These are phyloP conservation scores for Penicillium sp. DNA, from an alignment of 2,329 filamentous ascomycete species.

Conservation along the genomic window DNA sequence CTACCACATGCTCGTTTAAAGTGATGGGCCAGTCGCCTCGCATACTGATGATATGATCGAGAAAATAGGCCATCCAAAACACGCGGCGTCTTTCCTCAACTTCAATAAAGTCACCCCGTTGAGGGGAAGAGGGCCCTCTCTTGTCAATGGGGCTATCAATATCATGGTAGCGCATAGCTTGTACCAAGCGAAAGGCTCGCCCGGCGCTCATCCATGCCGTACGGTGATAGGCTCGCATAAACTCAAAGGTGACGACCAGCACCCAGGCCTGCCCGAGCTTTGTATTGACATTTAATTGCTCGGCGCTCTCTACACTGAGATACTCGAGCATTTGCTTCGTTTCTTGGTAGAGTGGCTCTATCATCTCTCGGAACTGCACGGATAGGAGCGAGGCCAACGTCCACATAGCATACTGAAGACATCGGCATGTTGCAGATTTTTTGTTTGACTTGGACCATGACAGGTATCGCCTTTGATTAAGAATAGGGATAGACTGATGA, in stretches of 20 bases:
- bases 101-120: conserved; percentile 19
- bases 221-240: conserved; percentile 25
- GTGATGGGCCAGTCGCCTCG: conserved; percentile 31
- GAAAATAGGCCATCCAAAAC: conserved; percentile 41
- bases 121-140: background rate
- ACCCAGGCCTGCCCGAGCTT: conserved; percentile 18
- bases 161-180: conserved; percentile 33
- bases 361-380: conserved; percentile 6
- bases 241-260: conserved; percentile 14
- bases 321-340: conserved; percentile 14
- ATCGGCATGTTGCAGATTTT: conserved; percentile 4
- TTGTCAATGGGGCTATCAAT: conserved; percentile 23
- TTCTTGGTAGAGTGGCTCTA: conserved; percentile 12
- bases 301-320: conserved; percentile 1
- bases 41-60: conserved; percentile 36
- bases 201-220: conserved; percentile 36
- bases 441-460: conserved; percentile 11
- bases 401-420: conserved; percentile 25
- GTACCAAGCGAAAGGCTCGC: conserved; percentile 34
- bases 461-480: conserved; percentile 20
- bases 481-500: conserved; percentile 19
- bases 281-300: background rate
- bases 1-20: conserved; percentile 30
- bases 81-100: conserved; percentile 34
- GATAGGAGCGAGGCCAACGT: conserved; percentile 39